phyloP scores from a whole-genome alignment of 768 basidiomycete species.

The Mycena kentingensis region DNA sequence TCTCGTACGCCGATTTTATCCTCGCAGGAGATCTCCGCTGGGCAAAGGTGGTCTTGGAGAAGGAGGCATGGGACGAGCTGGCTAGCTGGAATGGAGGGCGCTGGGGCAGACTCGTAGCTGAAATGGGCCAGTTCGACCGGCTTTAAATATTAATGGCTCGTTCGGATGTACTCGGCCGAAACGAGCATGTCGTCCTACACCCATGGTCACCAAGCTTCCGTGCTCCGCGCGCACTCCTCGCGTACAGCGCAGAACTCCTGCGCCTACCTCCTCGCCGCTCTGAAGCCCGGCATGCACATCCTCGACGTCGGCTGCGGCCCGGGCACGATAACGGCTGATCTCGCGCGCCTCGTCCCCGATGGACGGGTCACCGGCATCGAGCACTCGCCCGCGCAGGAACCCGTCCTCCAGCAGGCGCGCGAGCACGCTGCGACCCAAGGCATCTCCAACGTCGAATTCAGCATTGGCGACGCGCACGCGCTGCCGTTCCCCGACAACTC shows the following conservation, averaged over 20 bases:
- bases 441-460: constrained; percentile 41
- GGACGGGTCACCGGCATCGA: constrained; percentile 51
- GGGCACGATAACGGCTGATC: constrained; percentile 48
- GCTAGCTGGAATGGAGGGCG: constrained; percentile 11
- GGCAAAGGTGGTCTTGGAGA: constrained; percentile 6
- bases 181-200: constrained; percentile 10
- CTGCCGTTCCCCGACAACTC: constrained; percentile 40
- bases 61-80: constrained; percentile 13
- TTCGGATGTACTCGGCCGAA: too few relatives aligned
- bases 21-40: constrained; percentile 12
- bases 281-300: constrained; percentile 41
- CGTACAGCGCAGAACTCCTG: constrained; percentile 47
- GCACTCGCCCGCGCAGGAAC: constrained; percentile 22
- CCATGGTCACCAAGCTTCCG: constrained; percentile 29
- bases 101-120: constrained; percentile 10
- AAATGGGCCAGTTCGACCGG: constrained; percentile 12
- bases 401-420: constrained; percentile 38
- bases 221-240: constrained; percentile 36
- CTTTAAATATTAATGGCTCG: too few relatives aligned
- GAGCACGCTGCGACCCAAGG: constrained; percentile 29
- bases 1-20: constrained; percentile 15
- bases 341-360: constrained; percentile 42
- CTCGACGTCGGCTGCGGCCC: constrained; percentile 58
- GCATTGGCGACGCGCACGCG: constrained; percentile 38
- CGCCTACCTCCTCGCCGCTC: constrained; percentile 38